A percentile compares a stretch with the other conserved stretches of the same genome.
Conservation (phyloP, 2,329 filamentous ascomycete genomes). For the Arthrocladium fulminans region DNA sequence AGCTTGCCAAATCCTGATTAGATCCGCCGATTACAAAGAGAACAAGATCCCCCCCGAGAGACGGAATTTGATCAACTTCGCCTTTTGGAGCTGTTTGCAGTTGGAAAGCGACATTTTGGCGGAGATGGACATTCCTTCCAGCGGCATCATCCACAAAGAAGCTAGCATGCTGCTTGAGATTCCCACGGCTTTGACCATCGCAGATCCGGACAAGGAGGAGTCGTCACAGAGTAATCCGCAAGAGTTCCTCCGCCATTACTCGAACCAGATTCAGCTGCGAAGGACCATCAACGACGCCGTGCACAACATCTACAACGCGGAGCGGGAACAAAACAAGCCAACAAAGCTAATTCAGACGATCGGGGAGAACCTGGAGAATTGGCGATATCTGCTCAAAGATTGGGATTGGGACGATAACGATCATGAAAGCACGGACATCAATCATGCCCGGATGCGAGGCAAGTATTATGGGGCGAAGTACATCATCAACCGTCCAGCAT, state of each 20-base stretch:
- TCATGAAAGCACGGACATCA: slow-evolving; percentile 63
- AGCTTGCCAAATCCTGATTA: slow-evolving; percentile 61
- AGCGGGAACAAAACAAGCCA: slow-evolving; percentile 39
- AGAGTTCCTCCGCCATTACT: slow-evolving; percentile 40
- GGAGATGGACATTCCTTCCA: slow-evolving; percentile 63
- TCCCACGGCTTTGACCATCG: slow-evolving; percentile 36
- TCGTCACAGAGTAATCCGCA: background rate
- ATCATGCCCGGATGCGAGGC: slow-evolving; percentile 72
- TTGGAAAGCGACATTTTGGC: slow-evolving; percentile 91
- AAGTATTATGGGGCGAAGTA: slow-evolving; percentile 93
- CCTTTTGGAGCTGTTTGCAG: slow-evolving; percentile 90
- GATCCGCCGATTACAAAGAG: slow-evolving; percentile 40
- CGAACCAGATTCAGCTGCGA: slow-evolving; percentile 52
- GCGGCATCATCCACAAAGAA: slow-evolving; percentile 44
- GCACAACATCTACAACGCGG: slow-evolving; percentile 26
- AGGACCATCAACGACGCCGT: slow-evolving; percentile 29
- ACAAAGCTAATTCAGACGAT: slow-evolving; percentile 32
- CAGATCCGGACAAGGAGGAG: slow-evolving; percentile 30
- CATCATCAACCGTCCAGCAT: slow-evolving; percentile 76
- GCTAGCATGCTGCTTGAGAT: slow-evolving; percentile 1
- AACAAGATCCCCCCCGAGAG: slow-evolving; percentile 13
- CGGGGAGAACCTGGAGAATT: slow-evolving; percentile 42
- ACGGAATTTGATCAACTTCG: slow-evolving; percentile 55
- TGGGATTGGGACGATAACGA: slow-evolving; percentile 58
- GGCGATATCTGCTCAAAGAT: slow-evolving; percentile 45